Evolutionary conservation across 805 yeast species (phyloP), one percentile per base, ranked within the genome.

Genomic region (Zygoascus ofunaensis): DNA sequence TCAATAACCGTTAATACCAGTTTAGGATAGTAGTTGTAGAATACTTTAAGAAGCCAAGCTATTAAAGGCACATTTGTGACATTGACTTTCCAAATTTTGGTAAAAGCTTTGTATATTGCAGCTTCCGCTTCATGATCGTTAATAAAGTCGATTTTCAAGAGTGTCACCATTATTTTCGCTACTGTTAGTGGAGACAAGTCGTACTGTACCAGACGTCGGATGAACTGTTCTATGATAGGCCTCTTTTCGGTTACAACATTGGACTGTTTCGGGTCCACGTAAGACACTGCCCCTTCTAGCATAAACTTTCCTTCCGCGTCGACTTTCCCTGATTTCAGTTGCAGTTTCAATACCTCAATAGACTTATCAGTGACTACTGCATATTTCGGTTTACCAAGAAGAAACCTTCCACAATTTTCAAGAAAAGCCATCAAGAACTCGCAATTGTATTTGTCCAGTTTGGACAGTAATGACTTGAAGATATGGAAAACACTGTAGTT

Each of bases 401-500:
- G 66, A 46, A 79, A 76, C 46, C 77, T 68, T 0, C 95, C 95
- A 52, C 85, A 72, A 32, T 76, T 68, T 54, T 87, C 94, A 55
- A 86, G 80, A 36, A 86, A 64, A n/a, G 80, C 71, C 7, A 77
- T 69, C 45, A 87, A 62, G 5, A 80, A 73, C 53, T 83, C 94
- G 46, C 84, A 72, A 57, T 82, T 84, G 48, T 73, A 72, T 0
- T 71, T 67, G 4, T 72, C 67, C 30, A 77, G 54, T 42, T 73
- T 72, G 44, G 76, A 55, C 1, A 82, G 73, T 51, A 85, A 63
- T 1, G 71, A 63, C 53, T 86, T 70, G 39, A 87, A 71, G 56
- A 81, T 82, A 60, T 87, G 89, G 57, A 86, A 82, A 10, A 80
- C 68, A 46, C 80, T 70, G 59, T 78, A 80, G n/a, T 70, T 65